phyloP scores from a whole-genome alignment of 2,329 filamentous ascomycete species.

The Cyphellophora attinorum region DNA sequence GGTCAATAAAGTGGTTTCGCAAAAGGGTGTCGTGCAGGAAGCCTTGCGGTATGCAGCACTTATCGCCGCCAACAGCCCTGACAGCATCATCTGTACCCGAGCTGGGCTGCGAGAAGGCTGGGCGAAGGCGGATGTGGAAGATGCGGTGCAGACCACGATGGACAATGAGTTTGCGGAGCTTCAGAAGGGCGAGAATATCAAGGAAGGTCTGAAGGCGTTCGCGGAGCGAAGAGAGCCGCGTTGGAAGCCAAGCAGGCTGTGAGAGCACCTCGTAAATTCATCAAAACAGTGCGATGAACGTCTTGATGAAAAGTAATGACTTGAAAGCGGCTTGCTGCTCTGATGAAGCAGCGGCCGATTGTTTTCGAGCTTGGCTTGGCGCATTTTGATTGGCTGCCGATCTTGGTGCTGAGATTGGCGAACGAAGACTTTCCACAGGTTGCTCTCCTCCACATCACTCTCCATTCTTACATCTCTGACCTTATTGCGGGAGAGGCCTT shows the following conservation, averaged over 20 bases:
- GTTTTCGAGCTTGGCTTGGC: too few relatives aligned
- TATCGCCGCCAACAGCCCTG: slow-evolving; percentile 60
- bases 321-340: too few relatives aligned
- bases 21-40: slow-evolving; percentile 12
- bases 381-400: too few relatives aligned
- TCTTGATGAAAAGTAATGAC: too few relatives aligned
- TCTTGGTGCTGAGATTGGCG: too few relatives aligned
- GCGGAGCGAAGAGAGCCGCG: slow-evolving; percentile 62
- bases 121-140: slow-evolving; percentile 59
- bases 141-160: slow-evolving; percentile 50
- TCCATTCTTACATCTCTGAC: too few relatives aligned
- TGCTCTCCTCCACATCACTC: too few relatives aligned
- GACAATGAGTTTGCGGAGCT: slow-evolving; percentile 43
- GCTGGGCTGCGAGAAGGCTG: slow-evolving; percentile 63
- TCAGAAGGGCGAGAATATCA: slow-evolving; percentile 52
- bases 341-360: too few relatives aligned
- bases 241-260: slow-evolving; percentile 35
- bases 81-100: slow-evolving; percentile 63
- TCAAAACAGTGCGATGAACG: too few relatives aligned
- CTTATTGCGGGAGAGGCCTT: too few relatives aligned
- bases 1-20: slow-evolving; percentile 42
- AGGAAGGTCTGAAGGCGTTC: slow-evolving; percentile 65
- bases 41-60: slow-evolving; percentile 52
- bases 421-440: too few relatives aligned
- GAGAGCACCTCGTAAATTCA: too few relatives aligned